These are phyloP conservation scores for Hericium coralloides DNA, from an alignment of 768 basidiomycete genomes.

Conservation along the genomic window DNA sequence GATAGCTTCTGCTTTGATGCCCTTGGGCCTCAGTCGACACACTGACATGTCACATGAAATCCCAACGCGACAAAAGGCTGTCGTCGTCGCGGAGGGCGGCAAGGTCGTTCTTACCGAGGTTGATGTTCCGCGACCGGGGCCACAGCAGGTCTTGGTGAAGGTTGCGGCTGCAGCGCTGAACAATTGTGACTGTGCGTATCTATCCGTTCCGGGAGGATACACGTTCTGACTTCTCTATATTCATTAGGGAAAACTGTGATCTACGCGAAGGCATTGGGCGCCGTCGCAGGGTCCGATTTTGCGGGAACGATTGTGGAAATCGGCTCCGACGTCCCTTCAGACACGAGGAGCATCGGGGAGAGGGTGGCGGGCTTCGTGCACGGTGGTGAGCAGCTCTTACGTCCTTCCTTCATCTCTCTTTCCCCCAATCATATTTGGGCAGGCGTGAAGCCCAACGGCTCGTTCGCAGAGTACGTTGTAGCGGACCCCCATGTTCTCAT, in stretches of 20 bases:
- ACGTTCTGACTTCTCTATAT: background rate
- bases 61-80: background rate
- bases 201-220: background rate
- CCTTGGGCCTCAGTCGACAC: too few species aligned
- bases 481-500: slow-evolving; percentile 1
- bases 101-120: background rate
- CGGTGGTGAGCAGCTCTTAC: background rate
- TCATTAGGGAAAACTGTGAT: background rate
- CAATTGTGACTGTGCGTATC: background rate
- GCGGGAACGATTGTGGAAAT: slow-evolving; percentile 10
- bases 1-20: too few species aligned
- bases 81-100: background rate
- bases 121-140: background rate
- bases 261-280: background rate
- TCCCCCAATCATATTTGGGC: background rate
- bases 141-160: background rate
- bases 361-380: slow-evolving; percentile 4
- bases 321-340: slow-evolving; percentile 5
- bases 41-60: background rate
- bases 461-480: slow-evolving; percentile 8
- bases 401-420: background rate
- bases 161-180: slow-evolving; percentile 1
- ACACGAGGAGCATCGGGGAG: slow-evolving; percentile 9
- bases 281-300: slow-evolving; percentile 8
- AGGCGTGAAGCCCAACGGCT: background rate